Evolutionary conservation across 108 stramenopile species (phyloP).

Genomic region (Schizochytrium sp.): DNA sequence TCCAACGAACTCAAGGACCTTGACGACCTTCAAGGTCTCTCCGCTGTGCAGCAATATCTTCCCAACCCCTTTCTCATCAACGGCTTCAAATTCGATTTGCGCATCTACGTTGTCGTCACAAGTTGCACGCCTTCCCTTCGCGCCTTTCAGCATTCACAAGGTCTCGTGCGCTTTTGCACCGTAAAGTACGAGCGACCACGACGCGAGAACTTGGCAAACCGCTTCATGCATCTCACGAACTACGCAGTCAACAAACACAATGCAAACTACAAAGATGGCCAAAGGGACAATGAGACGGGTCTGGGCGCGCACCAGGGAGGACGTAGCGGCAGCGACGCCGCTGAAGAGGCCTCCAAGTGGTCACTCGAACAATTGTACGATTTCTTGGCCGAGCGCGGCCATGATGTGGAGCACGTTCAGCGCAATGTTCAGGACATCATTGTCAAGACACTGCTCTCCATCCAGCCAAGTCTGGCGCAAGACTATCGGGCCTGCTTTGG

Average conservation of each 20-base stretch:
- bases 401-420: not conserved
- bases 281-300: not conserved
- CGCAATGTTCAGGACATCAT: slow-evolving; percentile 16
- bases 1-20: slow-evolving; percentile 52
- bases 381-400: not conserved
- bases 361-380: slow-evolving; percentile 14
- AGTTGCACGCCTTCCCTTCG: slow-evolving; percentile 55
- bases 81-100: slow-evolving; percentile 72
- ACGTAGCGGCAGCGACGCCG: not conserved
- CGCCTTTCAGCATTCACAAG: slow-evolving; percentile 58
- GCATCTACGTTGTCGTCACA: slow-evolving; percentile 69
- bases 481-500: not conserved
- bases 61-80: slow-evolving; percentile 62
- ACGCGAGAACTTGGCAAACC: slow-evolving; percentile 49
- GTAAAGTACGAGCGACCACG: slow-evolving; percentile 58
- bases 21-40: slow-evolving; percentile 52
- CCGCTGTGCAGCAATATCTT: slow-evolving; percentile 56
- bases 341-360: slow-evolving; percentile 20
- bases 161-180: slow-evolving; percentile 60
- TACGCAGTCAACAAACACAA: slow-evolving; percentile 62
- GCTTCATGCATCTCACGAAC: slow-evolving; percentile 78
- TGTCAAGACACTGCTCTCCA: slow-evolving; percentile 28
- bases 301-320: not conserved
- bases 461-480: slow-evolving; percentile 16
- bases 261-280: not conserved